phyloP scores from a whole-genome alignment of 192 early-diverging fungal genomes.

The Coemansia erecta region DNA sequence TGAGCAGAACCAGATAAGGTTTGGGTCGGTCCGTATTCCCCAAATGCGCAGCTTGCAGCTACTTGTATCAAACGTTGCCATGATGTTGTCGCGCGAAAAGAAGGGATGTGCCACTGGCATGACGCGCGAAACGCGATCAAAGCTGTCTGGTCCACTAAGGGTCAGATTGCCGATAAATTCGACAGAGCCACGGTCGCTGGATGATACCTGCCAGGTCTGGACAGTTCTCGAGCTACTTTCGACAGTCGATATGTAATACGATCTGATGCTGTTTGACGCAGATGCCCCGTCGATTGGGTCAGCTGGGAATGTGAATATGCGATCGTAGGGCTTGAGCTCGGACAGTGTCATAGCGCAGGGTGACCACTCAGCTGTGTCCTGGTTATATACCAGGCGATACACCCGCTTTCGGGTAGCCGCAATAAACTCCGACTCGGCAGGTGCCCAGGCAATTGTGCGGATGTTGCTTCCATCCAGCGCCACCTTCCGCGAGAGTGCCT shows the following conservation, averaged over 20 bases:
- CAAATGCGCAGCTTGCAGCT: constrained; percentile 47
- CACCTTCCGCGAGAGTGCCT: constrained; percentile 36
- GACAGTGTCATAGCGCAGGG: constrained; percentile 28
- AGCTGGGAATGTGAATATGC: constrained; percentile 46
- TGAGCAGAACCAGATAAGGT: constrained; percentile 45
- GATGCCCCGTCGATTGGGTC: constrained; percentile 1
- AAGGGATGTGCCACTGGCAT: constrained; percentile 51
- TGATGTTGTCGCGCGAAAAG: constrained; percentile 49
- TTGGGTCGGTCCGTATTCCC: constrained; percentile 37
- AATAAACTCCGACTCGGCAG: constrained; percentile 46
- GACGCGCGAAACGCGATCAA: constrained; percentile 48
- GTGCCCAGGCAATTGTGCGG: constrained; percentile 52
- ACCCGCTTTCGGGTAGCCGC: constrained; percentile 39
- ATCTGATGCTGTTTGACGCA: not conserved
- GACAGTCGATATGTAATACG: constrained; percentile 47
- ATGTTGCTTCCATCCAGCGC: constrained; percentile 41
- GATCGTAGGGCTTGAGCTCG: constrained; percentile 31
- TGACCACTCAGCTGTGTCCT: constrained; percentile 23
- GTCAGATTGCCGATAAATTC: constrained; percentile 20
- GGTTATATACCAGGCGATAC: constrained; percentile 31
- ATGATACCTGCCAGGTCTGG: constrained; percentile 40
- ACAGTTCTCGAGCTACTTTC: constrained; percentile 15
- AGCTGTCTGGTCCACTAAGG: constrained; percentile 11
- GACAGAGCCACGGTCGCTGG: constrained; percentile 8
- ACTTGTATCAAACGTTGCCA: constrained; percentile 46